Percentiles rank a stretch among this genome's conserved stretches.
Conservation (phyloP, 371 early-diverging fungal genomes). For the Funneliformis caledonium region DNA sequence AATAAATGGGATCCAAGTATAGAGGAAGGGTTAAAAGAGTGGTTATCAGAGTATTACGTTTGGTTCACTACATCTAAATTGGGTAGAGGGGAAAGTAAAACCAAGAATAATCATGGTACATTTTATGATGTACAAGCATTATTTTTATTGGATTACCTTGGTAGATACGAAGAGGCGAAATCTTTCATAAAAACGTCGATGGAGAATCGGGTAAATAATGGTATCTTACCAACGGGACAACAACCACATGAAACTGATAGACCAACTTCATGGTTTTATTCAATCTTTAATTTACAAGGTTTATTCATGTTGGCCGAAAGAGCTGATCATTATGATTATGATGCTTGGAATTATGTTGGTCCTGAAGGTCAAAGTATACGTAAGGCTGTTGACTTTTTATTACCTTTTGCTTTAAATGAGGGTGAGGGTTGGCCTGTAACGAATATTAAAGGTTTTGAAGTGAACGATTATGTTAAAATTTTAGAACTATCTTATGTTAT, state of each 20-base stretch:
- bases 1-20: not conserved
- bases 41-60: slow-evolving; percentile 53
- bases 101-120: slow-evolving; percentile 59
- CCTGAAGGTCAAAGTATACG: slow-evolving; percentile 49
- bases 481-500: slow-evolving; percentile 31
- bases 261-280: slow-evolving; percentile 50
- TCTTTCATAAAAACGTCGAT: slow-evolving; percentile 39
- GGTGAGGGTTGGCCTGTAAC: slow-evolving; percentile 13
- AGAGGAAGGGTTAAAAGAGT: slow-evolving; percentile 45
- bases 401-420: slow-evolving; percentile 48
- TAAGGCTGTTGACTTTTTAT: slow-evolving; percentile 55
- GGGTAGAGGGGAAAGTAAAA: slow-evolving; percentile 49
- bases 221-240: slow-evolving; percentile 49
- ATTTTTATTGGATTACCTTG: slow-evolving; percentile 50
- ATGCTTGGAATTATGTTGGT: slow-evolving; percentile 45
- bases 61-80: slow-evolving; percentile 56
- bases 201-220: slow-evolving; percentile 43
- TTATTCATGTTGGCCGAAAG: slow-evolving; percentile 48
- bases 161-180: slow-evolving; percentile 45
- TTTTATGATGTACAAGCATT: slow-evolving; percentile 51
- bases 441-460: slow-evolving; percentile 30
- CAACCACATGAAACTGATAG: slow-evolving; percentile 51
- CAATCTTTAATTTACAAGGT: slow-evolving; percentile 51
- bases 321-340: slow-evolving; percentile 41
- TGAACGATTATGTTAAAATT: slow-evolving; percentile 23